Conservation (phyloP, 257 asterid species). For the Salvia hispanica region DNA sequence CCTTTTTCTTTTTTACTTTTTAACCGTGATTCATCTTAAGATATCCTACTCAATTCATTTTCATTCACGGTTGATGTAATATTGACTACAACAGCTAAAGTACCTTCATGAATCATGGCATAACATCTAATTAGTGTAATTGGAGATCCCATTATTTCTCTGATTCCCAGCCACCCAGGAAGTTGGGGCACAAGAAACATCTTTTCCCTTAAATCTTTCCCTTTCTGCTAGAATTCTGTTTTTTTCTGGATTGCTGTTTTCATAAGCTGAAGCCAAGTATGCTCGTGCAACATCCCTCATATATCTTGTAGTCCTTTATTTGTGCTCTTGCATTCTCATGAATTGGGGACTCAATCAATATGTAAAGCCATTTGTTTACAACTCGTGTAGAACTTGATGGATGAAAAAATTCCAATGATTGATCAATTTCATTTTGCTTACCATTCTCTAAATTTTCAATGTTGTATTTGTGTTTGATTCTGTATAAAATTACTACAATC, state of each 20-base stretch:
- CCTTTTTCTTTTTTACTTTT: constrained; percentile 9
- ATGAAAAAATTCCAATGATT: constrained; percentile 24
- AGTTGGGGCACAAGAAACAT: constrained; percentile 22
- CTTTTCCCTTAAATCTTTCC: not conserved
- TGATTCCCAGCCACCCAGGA: not conserved
- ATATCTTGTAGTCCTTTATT: not conserved
- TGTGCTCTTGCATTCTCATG: constrained; percentile 21
- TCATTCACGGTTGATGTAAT: constrained; percentile 9
- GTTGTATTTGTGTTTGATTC: constrained; percentile 10
- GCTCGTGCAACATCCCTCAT: constrained; percentile 14
- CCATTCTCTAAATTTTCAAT: not conserved
- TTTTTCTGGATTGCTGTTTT: constrained; percentile 13
- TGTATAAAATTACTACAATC: constrained; percentile 20
- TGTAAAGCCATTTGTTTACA: constrained; percentile 23
- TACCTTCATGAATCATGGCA: not conserved
- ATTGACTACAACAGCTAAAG: not conserved
- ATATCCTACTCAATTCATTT: constrained; percentile 21
- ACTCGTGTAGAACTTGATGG: constrained; percentile 10
- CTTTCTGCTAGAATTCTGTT: constrained; percentile 14
- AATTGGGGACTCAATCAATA: constrained; percentile 14
- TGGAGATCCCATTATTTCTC: constrained; percentile 13
- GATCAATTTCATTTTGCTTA: constrained; percentile 20
- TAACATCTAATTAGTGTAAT: constrained; percentile 20
- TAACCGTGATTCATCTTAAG: constrained; percentile 8
- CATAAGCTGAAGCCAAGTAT: constrained; percentile 31